phyloP scores from a whole-genome alignment of 2,329 filamentous ascomycete species.

The Ascosphaera pollenicola region DNA sequence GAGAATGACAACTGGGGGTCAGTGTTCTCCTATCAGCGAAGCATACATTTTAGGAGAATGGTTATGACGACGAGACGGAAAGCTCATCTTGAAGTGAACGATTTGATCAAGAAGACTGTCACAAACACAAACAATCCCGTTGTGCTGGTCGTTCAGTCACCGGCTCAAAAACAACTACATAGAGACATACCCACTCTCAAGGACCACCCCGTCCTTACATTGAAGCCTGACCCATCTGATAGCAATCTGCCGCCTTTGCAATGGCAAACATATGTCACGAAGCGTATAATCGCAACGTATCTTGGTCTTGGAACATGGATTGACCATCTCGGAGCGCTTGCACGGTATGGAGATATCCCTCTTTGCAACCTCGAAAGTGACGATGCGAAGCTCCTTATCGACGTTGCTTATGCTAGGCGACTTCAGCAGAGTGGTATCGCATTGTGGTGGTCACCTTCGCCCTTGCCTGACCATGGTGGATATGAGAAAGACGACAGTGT shows the following conservation, averaged over 20 bases:
- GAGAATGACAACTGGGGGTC: conserved; percentile 53
- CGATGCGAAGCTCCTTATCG: conserved; percentile 85
- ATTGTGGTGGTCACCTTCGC: conserved; percentile 82
- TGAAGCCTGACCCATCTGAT: conserved; percentile 66
- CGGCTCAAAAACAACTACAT: conserved; percentile 55
- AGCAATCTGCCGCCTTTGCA: conserved; percentile 75
- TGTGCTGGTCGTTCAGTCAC: conserved; percentile 77
- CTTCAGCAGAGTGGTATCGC: conserved; percentile 83
- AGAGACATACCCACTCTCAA: conserved; percentile 68
- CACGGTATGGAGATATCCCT: conserved; percentile 81
- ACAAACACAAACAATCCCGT: conserved; percentile 63
- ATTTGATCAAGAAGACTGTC: conserved; percentile 73
- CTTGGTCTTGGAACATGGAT: conserved; percentile 87
- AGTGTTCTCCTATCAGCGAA: conserved; percentile 70
- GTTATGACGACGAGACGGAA: conserved; percentile 82
- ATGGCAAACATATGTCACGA: conserved; percentile 80
- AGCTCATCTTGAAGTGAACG: conserved; percentile 67
- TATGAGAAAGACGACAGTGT: conserved; percentile 84
- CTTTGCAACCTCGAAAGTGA: conserved; percentile 90
- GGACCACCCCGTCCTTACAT: conserved; percentile 61
- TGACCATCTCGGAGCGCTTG: conserved; percentile 63
- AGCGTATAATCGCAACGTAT: conserved; percentile 70
- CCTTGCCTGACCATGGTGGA: conserved; percentile 82
- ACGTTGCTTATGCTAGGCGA: conserved; percentile 78
- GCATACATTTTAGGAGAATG: conserved; percentile 61